Percentiles rank a stretch among this genome's conserved stretches.
Conservation (phyloP, 2,329 filamentous ascomycete genomes). For the Mycosphaerella sp. region DNA sequence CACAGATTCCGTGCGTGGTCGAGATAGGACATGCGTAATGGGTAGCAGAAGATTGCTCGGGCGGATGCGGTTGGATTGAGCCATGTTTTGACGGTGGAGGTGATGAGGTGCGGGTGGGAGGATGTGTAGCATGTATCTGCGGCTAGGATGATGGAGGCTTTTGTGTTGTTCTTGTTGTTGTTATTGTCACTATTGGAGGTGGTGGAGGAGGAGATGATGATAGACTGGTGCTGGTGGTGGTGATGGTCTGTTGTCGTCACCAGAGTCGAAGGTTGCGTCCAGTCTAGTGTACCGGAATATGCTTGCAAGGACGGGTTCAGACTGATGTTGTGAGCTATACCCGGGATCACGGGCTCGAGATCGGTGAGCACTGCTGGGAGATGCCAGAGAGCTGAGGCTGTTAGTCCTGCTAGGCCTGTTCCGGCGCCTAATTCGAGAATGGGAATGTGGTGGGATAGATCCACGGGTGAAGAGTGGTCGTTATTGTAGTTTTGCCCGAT, state of each 20-base stretch:
- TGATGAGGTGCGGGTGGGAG: constrained; percentile 38
- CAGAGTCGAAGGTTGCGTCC: constrained; percentile 31
- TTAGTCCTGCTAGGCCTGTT: constrained; percentile 36
- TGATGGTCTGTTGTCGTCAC: not conserved
- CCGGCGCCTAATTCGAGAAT: constrained; percentile 38
- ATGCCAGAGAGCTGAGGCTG: constrained; percentile 32
- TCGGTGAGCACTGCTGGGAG: constrained; percentile 33
- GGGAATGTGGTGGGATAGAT: constrained; percentile 11
- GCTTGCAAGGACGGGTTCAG: constrained; percentile 28
- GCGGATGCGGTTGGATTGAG: constrained; percentile 29
- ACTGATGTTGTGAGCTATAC: constrained; percentile 32
- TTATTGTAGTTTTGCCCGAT: constrained; percentile 2
- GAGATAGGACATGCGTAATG: constrained; percentile 39
- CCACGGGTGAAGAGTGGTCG: not conserved
- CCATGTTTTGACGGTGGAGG: constrained; percentile 35
- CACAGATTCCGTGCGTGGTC: constrained; percentile 41
- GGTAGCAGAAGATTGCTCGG: constrained; percentile 37
- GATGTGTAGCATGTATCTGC: constrained; percentile 41
- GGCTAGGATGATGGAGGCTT: constrained; percentile 37
- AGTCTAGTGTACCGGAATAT: constrained; percentile 35
- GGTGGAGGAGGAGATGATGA: constrained; percentile 4
- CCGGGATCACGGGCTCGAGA: constrained; percentile 32
- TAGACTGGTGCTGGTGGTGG: not conserved
- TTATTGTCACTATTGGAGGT: too few relatives aligned
- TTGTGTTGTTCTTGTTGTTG: too few relatives aligned